Conservation (phyloP, 108 stramenopile species). For the Nitzschia putrida region DNA sequence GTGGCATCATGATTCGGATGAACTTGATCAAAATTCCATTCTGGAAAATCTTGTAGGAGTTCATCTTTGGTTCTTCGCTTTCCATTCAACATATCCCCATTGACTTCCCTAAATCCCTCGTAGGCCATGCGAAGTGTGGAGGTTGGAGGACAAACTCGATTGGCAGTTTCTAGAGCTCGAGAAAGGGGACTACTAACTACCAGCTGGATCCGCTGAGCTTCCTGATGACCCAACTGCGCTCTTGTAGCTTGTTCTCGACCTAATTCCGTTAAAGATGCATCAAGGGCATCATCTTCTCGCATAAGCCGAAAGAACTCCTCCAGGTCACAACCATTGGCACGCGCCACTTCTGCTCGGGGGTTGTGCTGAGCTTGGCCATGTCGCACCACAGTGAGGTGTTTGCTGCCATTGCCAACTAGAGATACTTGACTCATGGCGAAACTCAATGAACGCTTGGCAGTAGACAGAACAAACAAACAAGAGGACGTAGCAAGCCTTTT, state of each 20-base stretch:
- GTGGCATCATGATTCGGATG: conserved; percentile 37
- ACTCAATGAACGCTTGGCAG: neutral
- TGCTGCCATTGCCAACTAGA: conserved; percentile 7
- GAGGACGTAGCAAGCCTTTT: neutral
- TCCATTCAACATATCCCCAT: conserved; percentile 75
- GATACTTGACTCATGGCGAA: neutral
- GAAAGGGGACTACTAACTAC: conserved; percentile 47
- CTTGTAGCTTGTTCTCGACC: conserved; percentile 58
- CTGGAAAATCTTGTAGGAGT: conserved; percentile 53
- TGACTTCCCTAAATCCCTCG: conserved; percentile 79
- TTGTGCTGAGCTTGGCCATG: conserved; percentile 85
- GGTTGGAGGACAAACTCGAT: conserved; percentile 39
- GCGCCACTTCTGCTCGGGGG: conserved; percentile 74
- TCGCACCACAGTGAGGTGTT: conserved; percentile 56
- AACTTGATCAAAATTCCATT: conserved; percentile 60
- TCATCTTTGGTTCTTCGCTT: conserved; percentile 53
- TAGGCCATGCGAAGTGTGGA: conserved; percentile 37
- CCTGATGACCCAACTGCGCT: conserved; percentile 18
- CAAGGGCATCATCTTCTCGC: conserved; percentile 71
- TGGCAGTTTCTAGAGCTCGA: conserved; percentile 45
- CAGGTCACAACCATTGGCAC: conserved; percentile 59
- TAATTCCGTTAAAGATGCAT: conserved; percentile 60
- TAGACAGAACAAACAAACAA: neutral
- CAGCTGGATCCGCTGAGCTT: conserved; percentile 19
- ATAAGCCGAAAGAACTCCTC: conserved; percentile 71